Evolutionary conservation across 1,284 basidiomycete genomes (phyloP).

Genomic region (Boletellus deceptivus): DNA sequence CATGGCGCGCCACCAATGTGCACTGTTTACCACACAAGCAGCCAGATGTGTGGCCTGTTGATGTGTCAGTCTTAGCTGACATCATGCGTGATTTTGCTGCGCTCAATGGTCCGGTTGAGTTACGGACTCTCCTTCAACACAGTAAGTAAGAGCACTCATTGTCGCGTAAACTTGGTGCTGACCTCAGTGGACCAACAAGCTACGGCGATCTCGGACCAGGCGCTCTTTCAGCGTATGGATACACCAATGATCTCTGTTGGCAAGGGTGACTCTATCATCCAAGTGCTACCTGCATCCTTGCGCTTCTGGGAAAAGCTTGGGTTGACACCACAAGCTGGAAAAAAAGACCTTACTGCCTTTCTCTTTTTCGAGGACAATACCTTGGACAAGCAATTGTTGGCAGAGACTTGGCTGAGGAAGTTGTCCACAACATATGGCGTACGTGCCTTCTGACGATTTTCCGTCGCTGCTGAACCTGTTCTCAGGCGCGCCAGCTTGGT

Average conservation of each 20-base stretch:
- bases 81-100: constrained; percentile 29
- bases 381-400: constrained; percentile 42
- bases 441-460: constrained; percentile 22
- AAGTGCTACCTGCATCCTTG: constrained; percentile 63
- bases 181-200: constrained; percentile 5
- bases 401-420: constrained; percentile 57
- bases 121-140: constrained; percentile 38
- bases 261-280: constrained; percentile 61
- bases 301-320: constrained; percentile 84
- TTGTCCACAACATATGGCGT: constrained; percentile 60
- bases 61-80: constrained; percentile 44
- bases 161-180: not conserved
- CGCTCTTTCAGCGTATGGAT: constrained; percentile 42
- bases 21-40: constrained; percentile 24
- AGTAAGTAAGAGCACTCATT: constrained; percentile 35
- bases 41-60: constrained; percentile 52
- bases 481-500: constrained; percentile 63
- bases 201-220: constrained; percentile 2
- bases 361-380: constrained; percentile 65
- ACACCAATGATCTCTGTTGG: constrained; percentile 59
- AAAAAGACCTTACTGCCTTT: constrained; percentile 66
- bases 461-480: constrained; percentile 9
- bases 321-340: constrained; percentile 63
- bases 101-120: constrained; percentile 29
- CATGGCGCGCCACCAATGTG: constrained; percentile 53